Percentiles rank a stretch among this genome's conserved stretches.
Evolutionary conservation across 1,284 basidiomycete species (phyloP).

Genomic region (Microbotryum violaceum): DNA sequence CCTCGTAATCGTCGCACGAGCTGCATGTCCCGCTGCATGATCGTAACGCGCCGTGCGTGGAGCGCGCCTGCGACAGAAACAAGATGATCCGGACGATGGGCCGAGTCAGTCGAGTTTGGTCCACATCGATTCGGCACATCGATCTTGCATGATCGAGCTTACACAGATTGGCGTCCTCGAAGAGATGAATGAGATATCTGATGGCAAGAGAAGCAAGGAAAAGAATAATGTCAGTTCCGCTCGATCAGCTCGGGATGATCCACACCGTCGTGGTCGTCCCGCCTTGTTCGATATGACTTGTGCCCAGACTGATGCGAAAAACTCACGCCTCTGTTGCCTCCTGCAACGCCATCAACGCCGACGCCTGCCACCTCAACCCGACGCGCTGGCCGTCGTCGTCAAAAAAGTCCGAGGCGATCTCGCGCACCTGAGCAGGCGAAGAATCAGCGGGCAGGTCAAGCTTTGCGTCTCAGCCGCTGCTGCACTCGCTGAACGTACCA

Average conservation of each 20-base stretch:
- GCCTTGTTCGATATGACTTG: background rate
- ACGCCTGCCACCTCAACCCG: slow-evolving; percentile 81
- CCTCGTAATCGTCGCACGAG: slow-evolving; percentile 91
- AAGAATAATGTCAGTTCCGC: background rate
- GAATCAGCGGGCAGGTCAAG: background rate
- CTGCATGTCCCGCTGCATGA: slow-evolving; percentile 96
- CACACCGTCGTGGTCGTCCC: background rate
- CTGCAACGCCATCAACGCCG: slow-evolving; percentile 80
- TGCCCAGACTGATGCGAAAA: too few species aligned
- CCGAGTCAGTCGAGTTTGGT: background rate
- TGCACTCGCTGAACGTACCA: slow-evolving; percentile 52
- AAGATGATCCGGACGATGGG: background rate
- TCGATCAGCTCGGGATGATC: background rate
- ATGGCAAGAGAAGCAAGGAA: background rate
- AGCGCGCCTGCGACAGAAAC: slow-evolving; percentile 65
- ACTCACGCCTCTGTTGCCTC: slow-evolving; percentile 85
- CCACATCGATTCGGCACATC: background rate
- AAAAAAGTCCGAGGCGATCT: slow-evolving; percentile 65
- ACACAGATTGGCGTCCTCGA: slow-evolving; percentile 83
- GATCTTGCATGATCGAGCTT: background rate
- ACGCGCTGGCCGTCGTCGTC: slow-evolving; percentile 41
- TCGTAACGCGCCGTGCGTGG: slow-evolving; percentile 95
- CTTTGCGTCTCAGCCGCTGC: too few species aligned
- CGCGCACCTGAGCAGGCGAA: slow-evolving; percentile 60
- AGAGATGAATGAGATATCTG: slow-evolving; percentile 68